Conservation (phyloP, 2,329 filamentous ascomycete genomes). For the Xylaria digitata region DNA sequence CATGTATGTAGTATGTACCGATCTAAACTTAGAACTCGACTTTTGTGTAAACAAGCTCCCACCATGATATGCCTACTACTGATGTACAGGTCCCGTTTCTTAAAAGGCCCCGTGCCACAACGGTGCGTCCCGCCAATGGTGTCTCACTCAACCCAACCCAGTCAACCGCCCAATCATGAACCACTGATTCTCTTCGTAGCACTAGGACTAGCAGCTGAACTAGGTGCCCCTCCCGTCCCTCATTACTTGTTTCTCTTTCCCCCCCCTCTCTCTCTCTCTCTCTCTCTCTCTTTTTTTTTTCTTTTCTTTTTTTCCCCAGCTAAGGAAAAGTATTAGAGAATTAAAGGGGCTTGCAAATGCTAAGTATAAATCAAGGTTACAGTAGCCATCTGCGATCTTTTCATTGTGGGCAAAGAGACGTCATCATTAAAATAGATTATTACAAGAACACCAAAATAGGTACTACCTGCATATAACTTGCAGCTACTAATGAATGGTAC, state of each 20-base stretch:
- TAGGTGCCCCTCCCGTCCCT: not conserved
- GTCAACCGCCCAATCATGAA: not conserved
- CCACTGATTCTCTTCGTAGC: constrained; percentile 1
- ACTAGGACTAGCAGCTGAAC: constrained; percentile 14
- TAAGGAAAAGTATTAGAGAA: not conserved
- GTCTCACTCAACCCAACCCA: not conserved
- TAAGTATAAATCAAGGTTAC: not conserved
- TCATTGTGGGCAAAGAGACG: not conserved
- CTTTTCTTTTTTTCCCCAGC: not conserved
- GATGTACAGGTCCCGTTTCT: not conserved
- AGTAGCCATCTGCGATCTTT: not conserved
- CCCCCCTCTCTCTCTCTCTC: not conserved
- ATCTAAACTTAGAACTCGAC: constrained; percentile 26
- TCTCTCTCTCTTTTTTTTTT: too few relatives aligned
- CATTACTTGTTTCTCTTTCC: not conserved
- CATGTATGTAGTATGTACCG: not conserved
- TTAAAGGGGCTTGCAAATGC: constrained; percentile 11
- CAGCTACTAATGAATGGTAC: not conserved
- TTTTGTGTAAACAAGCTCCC: not conserved
- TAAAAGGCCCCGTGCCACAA: constrained; percentile 23
- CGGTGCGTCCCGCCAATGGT: constrained; percentile 26
- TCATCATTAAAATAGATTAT: not conserved
- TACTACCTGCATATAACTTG: too few relatives aligned
- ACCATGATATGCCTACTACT: constrained; percentile 4
- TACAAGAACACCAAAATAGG: not conserved